Evolutionary conservation across 164 flowering plant species (phyloP).

Genomic region (Stephania japonica): DNA sequence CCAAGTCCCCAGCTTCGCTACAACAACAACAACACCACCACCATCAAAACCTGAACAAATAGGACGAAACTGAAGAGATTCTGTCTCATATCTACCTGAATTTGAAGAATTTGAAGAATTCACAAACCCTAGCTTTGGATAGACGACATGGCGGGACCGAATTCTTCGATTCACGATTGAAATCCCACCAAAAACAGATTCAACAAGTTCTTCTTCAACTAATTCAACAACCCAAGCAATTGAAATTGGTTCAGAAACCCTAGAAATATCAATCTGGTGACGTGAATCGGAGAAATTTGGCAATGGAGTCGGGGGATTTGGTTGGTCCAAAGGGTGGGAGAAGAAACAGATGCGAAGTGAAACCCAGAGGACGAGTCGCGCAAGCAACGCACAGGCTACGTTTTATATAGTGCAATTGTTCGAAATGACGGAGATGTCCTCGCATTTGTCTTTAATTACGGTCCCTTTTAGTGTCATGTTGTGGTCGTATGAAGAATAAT

Average conservation of each 20-base stretch:
- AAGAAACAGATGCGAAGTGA: constrained; percentile 4
- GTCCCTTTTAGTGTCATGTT: no score
- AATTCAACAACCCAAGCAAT: no score
- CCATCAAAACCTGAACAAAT: not conserved
- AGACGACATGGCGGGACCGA: not conserved
- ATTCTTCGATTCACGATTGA: not conserved
- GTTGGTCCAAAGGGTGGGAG: constrained; percentile 13
- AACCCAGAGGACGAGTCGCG: constrained; percentile 20
- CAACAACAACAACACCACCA: not conserved
- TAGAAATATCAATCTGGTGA: no score
- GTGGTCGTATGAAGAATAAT: no score
- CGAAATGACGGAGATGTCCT: constrained; percentile 14
- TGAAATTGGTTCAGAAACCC: not conserved
- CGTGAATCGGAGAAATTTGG: not conserved
- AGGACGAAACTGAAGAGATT: not conserved
- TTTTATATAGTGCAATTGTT: not conserved
- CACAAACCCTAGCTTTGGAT: not conserved
- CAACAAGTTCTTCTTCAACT: no score
- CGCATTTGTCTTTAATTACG: not conserved
- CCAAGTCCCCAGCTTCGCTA: constrained; percentile 20
- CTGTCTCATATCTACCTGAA: not conserved
- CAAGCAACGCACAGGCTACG: not conserved
- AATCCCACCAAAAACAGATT: not conserved
- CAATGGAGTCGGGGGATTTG: not conserved
- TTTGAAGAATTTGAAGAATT: not conserved